Evolutionary conservation across 225 moss, liverwort and hornwort genomes (phyloP).

Genomic region (Marchantia paleacea): DNA sequence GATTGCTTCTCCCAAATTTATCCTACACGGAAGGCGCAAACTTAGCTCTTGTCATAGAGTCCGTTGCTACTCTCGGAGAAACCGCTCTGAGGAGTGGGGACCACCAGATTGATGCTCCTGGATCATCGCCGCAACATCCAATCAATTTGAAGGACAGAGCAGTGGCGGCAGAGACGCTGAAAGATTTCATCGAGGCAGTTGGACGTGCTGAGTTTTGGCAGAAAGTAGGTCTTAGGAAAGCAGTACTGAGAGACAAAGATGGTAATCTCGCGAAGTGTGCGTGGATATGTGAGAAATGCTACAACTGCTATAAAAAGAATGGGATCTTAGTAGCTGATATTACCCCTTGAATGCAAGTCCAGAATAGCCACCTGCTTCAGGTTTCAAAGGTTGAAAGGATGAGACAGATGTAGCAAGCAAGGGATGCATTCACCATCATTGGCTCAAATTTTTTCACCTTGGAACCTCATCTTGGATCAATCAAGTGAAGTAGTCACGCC

Average conservation of each 20-base stretch:
- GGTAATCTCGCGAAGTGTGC: background rate
- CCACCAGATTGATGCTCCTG: too few species aligned
- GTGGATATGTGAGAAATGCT: slow-evolving; percentile 13
- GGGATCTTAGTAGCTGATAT: slow-evolving; percentile 1
- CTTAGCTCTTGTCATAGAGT: background rate
- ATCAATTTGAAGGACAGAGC: background rate
- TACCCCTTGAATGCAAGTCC: background rate
- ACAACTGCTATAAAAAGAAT: background rate
- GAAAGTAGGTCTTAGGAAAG: slow-evolving; percentile 10
- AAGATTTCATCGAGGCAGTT: background rate
- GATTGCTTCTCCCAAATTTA: background rate
- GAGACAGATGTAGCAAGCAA: too few species aligned
- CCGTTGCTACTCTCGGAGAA: background rate
- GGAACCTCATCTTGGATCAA: too few species aligned
- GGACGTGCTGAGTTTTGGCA: slow-evolving; percentile 11
- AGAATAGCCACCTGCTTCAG: too few species aligned
- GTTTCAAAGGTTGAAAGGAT: too few species aligned
- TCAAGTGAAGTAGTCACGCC: too few species aligned
- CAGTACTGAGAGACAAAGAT: background rate
- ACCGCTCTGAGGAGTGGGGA: background rate
- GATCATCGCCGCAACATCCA: background rate
- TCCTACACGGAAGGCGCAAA: background rate
- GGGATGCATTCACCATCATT: too few species aligned
- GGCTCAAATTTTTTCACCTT: too few species aligned
- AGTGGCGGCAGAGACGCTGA: background rate